Base-by-base conservation (phyloP, 805 yeast species). In the Sungouiozyma ichnusensis region DNA sequence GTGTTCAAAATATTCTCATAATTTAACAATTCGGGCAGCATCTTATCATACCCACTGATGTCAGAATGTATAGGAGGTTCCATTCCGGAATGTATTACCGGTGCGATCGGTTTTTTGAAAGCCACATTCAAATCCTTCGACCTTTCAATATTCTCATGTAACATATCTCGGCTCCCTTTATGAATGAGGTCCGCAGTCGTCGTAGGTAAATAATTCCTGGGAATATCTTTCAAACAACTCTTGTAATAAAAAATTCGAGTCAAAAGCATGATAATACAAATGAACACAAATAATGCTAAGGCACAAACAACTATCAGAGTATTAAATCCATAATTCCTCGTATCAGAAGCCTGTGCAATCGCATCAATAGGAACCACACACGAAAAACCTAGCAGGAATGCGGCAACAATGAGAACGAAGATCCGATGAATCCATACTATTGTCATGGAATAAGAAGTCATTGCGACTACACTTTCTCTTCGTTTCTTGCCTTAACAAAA, bases 291-390 rank as follows among this genome's bases (percentile, higher is more conserved):
- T 1, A 76, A 62, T 2, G 78, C 85, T 52, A 84, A 70, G 5
- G 82, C 85, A 36, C 78, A 74, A 6, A 84, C 76, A 16, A 87
- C 85, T 45, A 88, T 85, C 47, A 88, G 80, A 3, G 90, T 76
- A 57, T 87, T 85, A 57, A 85, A 67, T 1, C 85, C 92, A 51
- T 83, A 76, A 45, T 75, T 74, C 11, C 69, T 62, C 3, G 76
- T 63, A 6, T 67, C 66, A 2, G 76, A 67, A 4, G 79, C 74
- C 53, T 74, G 79, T 1, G 70, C 69, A 45, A 87, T 77, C 24
- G 86, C 77, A 60, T 90, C 97, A 14, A 86, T 74, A 0, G 94
- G 94, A 0, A 90, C 67, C 7, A 82, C 83, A 2, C 84, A 67
- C 20, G 79, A 66, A 42, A 87, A 73, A 0, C 79, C 85, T 16